Conservation (phyloP, 1,139 yeast genomes). For the Hyphopichia khmerensis region DNA sequence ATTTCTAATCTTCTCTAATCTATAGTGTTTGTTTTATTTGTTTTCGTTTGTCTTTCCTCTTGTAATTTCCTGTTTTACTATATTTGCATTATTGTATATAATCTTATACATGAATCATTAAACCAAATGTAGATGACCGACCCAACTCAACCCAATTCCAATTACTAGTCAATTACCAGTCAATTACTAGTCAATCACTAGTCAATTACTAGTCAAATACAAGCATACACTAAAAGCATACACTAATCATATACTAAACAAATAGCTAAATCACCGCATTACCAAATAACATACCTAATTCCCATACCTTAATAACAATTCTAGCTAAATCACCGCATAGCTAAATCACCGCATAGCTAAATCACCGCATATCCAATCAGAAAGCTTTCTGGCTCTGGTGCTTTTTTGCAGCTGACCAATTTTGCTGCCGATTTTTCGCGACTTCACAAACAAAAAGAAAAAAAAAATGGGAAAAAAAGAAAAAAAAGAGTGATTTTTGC, state of each 20-base stretch:
- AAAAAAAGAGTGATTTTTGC: neutral
- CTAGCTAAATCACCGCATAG: neutral
- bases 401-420: neutral
- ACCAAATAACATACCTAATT: neutral
- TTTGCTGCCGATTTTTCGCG: neutral
- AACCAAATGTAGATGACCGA: too few relatives aligned
- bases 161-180: too few relatives aligned
- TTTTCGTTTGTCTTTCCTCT: neutral
- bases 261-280: neutral
- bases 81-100: too few relatives aligned
- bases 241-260: neutral
- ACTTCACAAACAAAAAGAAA: neutral
- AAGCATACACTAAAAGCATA: too few relatives aligned
- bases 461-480: neutral
- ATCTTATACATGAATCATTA: too few relatives aligned
- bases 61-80: too few relatives aligned
- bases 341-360: neutral
- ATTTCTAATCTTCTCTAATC: slow-evolving; percentile 25
- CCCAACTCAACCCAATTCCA: too few relatives aligned
- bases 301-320: too few relatives aligned
- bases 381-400: neutral
- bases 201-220: too few relatives aligned
- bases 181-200: too few relatives aligned
- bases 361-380: neutral
- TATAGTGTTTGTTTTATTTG: neutral